Conservation (phyloP, 2,329 filamentous ascomycete genomes). For the Colletotrichum phormii region DNA sequence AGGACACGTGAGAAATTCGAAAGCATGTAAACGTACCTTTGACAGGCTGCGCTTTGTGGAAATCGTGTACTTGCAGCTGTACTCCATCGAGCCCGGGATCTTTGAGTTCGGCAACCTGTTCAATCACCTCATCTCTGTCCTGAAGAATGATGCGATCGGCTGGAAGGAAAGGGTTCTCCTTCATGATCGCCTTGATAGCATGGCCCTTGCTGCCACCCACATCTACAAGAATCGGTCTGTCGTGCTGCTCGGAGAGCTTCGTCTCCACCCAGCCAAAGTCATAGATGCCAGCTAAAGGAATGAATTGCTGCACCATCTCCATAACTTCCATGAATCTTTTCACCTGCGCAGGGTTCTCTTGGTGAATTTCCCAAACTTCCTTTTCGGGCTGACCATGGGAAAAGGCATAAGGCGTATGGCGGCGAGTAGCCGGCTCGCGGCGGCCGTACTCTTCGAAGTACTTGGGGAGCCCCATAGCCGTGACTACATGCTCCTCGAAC, state of each 20-base stretch:
- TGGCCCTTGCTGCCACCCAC: conserved; percentile 48
- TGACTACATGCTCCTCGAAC: conserved; percentile 42
- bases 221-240: conserved; percentile 45
- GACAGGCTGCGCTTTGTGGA: conserved; percentile 39
- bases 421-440: conserved; percentile 43
- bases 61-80: conserved; percentile 31
- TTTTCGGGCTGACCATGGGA: conserved; percentile 43
- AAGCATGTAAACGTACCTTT: conserved; percentile 9
- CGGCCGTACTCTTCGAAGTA: conserved; percentile 48
- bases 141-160: conserved; percentile 34
- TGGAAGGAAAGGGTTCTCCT: conserved; percentile 25
- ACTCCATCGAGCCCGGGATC: conserved; percentile 1
- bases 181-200: conserved; percentile 37
- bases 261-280: conserved; percentile 45
- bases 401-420: conserved; percentile 44
- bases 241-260: background rate
- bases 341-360: conserved; percentile 40
- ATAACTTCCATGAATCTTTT: conserved; percentile 45
- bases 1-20: background rate
- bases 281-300: conserved; percentile 44
- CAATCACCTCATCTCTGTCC: conserved; percentile 39
- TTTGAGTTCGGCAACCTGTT: conserved; percentile 6
- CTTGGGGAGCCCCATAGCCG: conserved; percentile 41
- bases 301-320: conserved; percentile 39
- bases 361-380: conserved; percentile 47